A percentile compares a stretch with the other conserved stretches of the same genome.
Conservation (phyloP, 139 green algal species). For the Microglena sp. region DNA sequence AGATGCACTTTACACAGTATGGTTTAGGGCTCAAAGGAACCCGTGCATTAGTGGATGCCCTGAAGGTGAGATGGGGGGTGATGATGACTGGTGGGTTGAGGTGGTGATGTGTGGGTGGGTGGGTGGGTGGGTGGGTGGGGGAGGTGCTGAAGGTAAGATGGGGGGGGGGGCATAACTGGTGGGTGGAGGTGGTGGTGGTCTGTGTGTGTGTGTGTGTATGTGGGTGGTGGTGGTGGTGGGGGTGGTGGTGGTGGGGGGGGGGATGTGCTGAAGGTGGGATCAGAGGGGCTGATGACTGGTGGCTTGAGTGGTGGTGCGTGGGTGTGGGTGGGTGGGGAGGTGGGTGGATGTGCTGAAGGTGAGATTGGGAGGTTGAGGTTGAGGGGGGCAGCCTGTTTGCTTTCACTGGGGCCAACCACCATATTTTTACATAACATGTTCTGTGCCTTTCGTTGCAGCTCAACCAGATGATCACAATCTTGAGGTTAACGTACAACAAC, state of each 20-base stretch:
- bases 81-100: neutral
- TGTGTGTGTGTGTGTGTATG: neutral
- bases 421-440: neutral
- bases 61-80: conserved; percentile 16
- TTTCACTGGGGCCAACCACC: neutral
- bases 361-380: too few species aligned
- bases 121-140: too few species aligned
- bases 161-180: too few species aligned
- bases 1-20: conserved; percentile 39
- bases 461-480: conserved; percentile 23
- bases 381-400: too few species aligned
- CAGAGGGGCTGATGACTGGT: too few species aligned
- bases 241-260: too few species aligned
- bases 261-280: too few species aligned
- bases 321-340: too few species aligned
- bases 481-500: conserved; percentile 34
- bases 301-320: too few species aligned
- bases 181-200: too few species aligned
- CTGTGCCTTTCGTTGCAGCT: neutral
- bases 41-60: conserved; percentile 17
- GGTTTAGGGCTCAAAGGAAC: conserved; percentile 32
- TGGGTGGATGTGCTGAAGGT: too few species aligned
- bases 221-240: neutral
- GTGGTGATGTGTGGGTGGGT: neutral
- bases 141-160: too few species aligned